Evolutionary conservation across 208 protist species (phyloP).

Genomic region (Lotmaria passim): DNA sequence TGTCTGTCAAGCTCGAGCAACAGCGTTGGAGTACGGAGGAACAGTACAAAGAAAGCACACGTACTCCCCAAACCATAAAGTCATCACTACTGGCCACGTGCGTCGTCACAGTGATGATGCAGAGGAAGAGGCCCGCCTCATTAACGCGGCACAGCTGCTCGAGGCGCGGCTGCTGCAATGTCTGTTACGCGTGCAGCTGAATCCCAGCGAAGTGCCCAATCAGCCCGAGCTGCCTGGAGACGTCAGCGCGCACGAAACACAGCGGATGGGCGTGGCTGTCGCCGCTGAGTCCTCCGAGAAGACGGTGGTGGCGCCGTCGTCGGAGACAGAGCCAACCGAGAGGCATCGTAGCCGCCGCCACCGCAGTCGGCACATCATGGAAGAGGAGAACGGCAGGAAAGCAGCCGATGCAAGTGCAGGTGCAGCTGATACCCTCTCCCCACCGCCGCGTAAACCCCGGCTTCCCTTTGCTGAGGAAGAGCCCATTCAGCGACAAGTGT

Average conservation of each 20-base stretch:
- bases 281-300: no score
- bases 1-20: neutral
- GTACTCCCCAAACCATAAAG: no score
- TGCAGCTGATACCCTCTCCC: no score
- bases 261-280: neutral
- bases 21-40: neutral
- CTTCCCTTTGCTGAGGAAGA: no score
- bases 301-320: no score
- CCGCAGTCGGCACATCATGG: no score
- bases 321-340: no score
- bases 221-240: slow-evolving; percentile 27
- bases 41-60: neutral
- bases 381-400: no score
- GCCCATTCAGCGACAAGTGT: no score
- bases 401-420: no score
- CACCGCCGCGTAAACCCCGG: slow-evolving; percentile 12
- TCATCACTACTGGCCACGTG: no score
- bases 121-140: neutral
- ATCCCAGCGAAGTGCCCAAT: slow-evolving; percentile 6
- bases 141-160: neutral
- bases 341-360: no score
- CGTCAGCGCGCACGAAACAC: neutral
- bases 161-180: slow-evolving; percentile 28
- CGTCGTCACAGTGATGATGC: neutral
- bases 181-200: slow-evolving; percentile 25